phyloP scores from a whole-genome alignment of 768 basidiomycete genomes.

The Lentinula sp. region DNA sequence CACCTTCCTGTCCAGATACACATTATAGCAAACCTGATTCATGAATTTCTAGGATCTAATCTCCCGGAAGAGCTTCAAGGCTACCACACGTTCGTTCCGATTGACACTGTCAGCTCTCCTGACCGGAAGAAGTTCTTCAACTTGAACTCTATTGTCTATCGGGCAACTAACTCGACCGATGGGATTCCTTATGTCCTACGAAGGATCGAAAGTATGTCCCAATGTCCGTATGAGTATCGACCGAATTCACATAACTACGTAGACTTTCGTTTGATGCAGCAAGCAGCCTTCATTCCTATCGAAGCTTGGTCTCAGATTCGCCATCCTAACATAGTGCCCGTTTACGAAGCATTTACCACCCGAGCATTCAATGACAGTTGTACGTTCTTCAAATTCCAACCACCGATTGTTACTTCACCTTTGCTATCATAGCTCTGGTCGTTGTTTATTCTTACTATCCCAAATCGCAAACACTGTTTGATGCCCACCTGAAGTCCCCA shows the following conservation, averaged over 20 bases:
- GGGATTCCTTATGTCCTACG: slow-evolving; percentile 74
- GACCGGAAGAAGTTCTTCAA: slow-evolving; percentile 75
- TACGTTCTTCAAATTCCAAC: slow-evolving; percentile 29
- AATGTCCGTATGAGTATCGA: slow-evolving; percentile 3
- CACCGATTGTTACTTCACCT: not conserved
- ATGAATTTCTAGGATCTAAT: slow-evolving; percentile 39
- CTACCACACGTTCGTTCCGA: slow-evolving; percentile 81
- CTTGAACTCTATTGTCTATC: slow-evolving; percentile 81
- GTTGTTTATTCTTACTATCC: slow-evolving; percentile 90
- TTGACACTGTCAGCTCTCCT: slow-evolving; percentile 46
- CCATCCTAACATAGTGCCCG: slow-evolving; percentile 79
- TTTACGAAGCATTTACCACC: slow-evolving; percentile 94
- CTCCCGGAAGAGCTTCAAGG: slow-evolving; percentile 87
- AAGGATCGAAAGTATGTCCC: slow-evolving; percentile 75
- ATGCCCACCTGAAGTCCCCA: slow-evolving; percentile 66
- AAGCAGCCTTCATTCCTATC: slow-evolving; percentile 73
- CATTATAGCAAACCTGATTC: not conserved
- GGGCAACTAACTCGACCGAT: slow-evolving; percentile 71
- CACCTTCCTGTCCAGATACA: not conserved
- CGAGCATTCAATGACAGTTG: slow-evolving; percentile 89
- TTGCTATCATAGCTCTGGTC: slow-evolving; percentile 60
- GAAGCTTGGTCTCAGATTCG: slow-evolving; percentile 81
- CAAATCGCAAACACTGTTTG: slow-evolving; percentile 73
- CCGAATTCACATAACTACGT: slow-evolving; percentile 8
- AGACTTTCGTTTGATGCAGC: slow-evolving; percentile 84